phyloP scores from a whole-genome alignment of 805 yeast genomes.

The Lipomyces orientalis region DNA sequence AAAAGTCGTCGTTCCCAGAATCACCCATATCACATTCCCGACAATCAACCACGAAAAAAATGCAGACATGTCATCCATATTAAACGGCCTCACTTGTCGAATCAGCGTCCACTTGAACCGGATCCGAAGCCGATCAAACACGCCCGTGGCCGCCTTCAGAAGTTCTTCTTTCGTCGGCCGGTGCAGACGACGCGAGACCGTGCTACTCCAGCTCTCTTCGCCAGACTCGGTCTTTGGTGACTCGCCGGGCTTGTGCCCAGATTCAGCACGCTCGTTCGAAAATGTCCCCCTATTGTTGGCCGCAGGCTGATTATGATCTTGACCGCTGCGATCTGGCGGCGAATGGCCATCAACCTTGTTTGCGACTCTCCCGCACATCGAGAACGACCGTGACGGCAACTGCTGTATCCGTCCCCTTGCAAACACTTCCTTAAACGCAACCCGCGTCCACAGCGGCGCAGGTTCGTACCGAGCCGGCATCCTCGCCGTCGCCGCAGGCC shows the following conservation, averaged over 20 bases:
- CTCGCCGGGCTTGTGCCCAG: neutral
- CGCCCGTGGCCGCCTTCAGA: conserved; percentile 52
- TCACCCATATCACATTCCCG: conserved; percentile 79
- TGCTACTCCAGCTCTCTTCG: conserved; percentile 27
- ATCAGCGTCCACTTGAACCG: conserved; percentile 76
- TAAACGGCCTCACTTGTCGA: conserved; percentile 79
- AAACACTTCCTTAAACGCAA: neutral
- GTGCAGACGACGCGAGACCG: conserved; percentile 31
- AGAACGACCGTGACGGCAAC: neutral
- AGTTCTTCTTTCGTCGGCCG: conserved; percentile 49
- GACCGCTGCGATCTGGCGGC: neutral
- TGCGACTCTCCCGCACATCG: neutral
- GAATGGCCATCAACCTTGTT: neutral
- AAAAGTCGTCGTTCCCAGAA: conserved; percentile 91
- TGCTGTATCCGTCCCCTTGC: neutral
- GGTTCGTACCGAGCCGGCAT: neutral
- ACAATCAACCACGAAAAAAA: conserved; percentile 89
- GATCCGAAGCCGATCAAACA: conserved; percentile 52
- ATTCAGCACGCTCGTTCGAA: neutral
- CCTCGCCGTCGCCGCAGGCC: conserved; percentile 2
- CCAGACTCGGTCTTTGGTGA: neutral
- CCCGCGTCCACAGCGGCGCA: neutral
- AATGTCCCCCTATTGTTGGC: neutral
- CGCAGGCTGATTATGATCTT: neutral
- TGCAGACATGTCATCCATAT: conserved; percentile 90